phyloP scores from a whole-genome alignment of 345 rosid species.

The Brassica juncea region DNA sequence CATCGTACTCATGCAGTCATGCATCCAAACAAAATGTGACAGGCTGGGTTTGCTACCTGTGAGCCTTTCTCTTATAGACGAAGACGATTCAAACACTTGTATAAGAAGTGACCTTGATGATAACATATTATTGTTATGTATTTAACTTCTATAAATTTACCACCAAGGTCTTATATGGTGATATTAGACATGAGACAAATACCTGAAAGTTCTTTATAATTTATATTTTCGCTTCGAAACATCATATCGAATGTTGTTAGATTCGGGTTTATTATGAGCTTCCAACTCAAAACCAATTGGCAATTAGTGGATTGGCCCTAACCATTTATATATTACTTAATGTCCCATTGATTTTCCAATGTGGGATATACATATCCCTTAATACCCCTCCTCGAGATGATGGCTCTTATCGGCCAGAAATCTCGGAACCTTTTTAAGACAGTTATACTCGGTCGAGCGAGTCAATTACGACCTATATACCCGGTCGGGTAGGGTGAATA shows the following conservation, averaged over 20 bases:
- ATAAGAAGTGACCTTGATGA: not conserved
- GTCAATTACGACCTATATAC: too few relatives aligned
- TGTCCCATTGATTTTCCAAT: too few relatives aligned
- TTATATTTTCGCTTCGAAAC: not conserved
- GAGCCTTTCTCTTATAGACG: constrained; percentile 4
- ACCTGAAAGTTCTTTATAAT: not conserved
- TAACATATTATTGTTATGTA: not conserved
- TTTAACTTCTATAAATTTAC: not conserved
- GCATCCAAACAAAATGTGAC: constrained; percentile 26
- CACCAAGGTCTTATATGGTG: not conserved
- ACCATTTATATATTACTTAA: too few relatives aligned
- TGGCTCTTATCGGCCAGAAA: too few relatives aligned
- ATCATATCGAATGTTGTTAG: not conserved
- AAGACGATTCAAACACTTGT: not conserved
- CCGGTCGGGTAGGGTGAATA: too few relatives aligned
- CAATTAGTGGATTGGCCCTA: too few relatives aligned
- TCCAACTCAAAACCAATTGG: too few relatives aligned
- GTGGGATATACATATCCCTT: too few relatives aligned
- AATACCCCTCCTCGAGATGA: too few relatives aligned
- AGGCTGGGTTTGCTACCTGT: constrained; percentile 29
- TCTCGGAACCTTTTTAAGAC: too few relatives aligned
- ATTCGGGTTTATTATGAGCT: too few relatives aligned
- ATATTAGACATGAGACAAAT: not conserved
- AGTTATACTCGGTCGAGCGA: too few relatives aligned
- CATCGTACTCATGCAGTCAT: constrained; percentile 40